Conservation (phyloP, 2,329 filamentous ascomycete species). For the Simplicillium sp. region DNA sequence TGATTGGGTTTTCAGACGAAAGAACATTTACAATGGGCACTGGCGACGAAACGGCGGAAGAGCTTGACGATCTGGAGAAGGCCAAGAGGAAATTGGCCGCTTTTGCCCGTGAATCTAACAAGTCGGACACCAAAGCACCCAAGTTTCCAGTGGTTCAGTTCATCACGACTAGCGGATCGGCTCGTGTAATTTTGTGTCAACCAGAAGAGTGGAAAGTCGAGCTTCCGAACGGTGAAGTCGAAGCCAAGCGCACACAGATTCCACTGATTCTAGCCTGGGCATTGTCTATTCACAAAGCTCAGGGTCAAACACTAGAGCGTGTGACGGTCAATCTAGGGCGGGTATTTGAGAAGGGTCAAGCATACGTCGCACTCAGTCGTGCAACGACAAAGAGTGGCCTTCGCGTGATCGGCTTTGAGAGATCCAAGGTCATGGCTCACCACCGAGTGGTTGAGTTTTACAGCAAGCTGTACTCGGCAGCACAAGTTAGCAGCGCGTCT, state of each 20-base stretch:
- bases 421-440: slow-evolving; percentile 88
- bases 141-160: slow-evolving; percentile 83
- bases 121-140: slow-evolving; percentile 33
- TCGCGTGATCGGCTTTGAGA: slow-evolving; percentile 82
- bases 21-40: slow-evolving; percentile 29
- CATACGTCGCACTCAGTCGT: slow-evolving; percentile 91
- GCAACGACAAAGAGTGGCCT: slow-evolving; percentile 81
- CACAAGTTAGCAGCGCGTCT: slow-evolving; percentile 33
- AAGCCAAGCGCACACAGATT: slow-evolving; percentile 73
- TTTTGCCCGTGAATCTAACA: slow-evolving; percentile 31
- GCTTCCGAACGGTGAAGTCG: slow-evolving; percentile 86
- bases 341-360: slow-evolving; percentile 95
- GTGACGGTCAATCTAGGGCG: slow-evolving; percentile 90
- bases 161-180: slow-evolving; percentile 62
- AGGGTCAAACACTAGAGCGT: slow-evolving; percentile 85
- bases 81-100: slow-evolving; percentile 48
- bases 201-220: slow-evolving; percentile 95
- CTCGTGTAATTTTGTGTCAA: slow-evolving; percentile 58
- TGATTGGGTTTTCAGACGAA: slow-evolving; percentile 39
- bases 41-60: slow-evolving; percentile 32
- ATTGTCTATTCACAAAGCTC: slow-evolving; percentile 93
- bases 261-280: slow-evolving; percentile 96
- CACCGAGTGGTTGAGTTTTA: slow-evolving; percentile 82
- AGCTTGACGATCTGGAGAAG: slow-evolving; percentile 32
- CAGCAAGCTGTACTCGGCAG: slow-evolving; percentile 66